Evolutionary conservation across 805 yeast genomes (phyloP), one percentile per base, ranked within the genome.

Genomic region (Teunomyces gatunensis): DNA sequence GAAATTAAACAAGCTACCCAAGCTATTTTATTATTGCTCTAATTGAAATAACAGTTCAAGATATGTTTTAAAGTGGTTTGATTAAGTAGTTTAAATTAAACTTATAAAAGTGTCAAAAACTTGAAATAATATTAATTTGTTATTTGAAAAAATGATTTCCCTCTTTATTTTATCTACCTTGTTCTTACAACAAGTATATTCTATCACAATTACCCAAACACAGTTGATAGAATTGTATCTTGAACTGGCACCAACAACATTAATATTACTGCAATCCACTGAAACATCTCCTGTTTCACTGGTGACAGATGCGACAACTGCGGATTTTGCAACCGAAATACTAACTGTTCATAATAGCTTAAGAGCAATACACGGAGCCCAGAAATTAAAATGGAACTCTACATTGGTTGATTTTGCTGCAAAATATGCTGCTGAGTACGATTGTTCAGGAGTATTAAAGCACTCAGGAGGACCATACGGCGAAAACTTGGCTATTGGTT

Each of bases 401-500:
- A 52, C 63, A 1, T 57, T 67, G 37, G 63, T 54, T 27, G 53
- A 62, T 7, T 71, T 57, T 48, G 77, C 75, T 9, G 57, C 60
- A 2, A 35, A 47, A 7, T 69, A 59, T 48, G 71, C 75, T 11
- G 52, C 56, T 12, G 46, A 54, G 30, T 71, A 70, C 52, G 59
- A 60, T 34, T 71, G 76, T 50, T 59, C 68, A 34, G 71, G 74
- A 5, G 53, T 55, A 15, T 55, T 72, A 29, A 47, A 44, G 7
- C 76, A 72, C 53, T 64, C 71, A 11, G 67, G 67, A 4, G 72
- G 72, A 0, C 54, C 55, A 0, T 67, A 58, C 54, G 75, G 76
- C 4, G 76, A 71, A 46, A 72, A 72, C 50, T 55, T 72, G 37
- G 74, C 75, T 2, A 54, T 67, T 12, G 76, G 76, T 0, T 70